Percentiles rank a stretch among this genome's conserved stretches.
Conservation (phyloP, 2,329 filamentous ascomycete species). For the Penicillium sp. region DNA sequence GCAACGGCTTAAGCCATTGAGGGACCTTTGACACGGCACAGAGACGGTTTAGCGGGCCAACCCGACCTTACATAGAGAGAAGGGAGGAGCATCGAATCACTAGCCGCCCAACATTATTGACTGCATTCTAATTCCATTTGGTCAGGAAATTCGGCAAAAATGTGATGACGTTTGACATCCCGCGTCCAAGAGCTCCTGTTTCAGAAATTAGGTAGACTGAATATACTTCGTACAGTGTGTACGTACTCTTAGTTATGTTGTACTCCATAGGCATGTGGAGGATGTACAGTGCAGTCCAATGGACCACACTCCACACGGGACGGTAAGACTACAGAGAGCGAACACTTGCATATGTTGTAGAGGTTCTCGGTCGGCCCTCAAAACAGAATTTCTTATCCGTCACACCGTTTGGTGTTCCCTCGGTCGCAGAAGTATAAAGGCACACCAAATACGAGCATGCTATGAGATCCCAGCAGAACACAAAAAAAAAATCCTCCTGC, state of each 20-base stretch:
- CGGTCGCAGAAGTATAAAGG: neutral
- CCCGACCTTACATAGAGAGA: conserved; percentile 20
- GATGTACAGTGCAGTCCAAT: conserved; percentile 8
- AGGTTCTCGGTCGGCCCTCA: neutral
- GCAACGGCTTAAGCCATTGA: conserved; percentile 11
- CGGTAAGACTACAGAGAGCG: neutral
- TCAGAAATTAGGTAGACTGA: neutral
- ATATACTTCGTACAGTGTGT: neutral
- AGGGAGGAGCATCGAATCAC: conserved; percentile 7
- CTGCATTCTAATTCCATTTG: conserved; percentile 7
- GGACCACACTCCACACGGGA: conserved; percentile 1
- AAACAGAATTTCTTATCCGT: neutral
- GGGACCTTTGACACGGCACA: conserved; percentile 20
- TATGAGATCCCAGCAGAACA: neutral
- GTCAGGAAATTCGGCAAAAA: conserved; percentile 1
- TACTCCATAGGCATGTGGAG: conserved; percentile 6
- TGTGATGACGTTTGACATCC: conserved; percentile 5
- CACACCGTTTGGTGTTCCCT: neutral
- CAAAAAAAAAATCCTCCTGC: conserved; percentile 4
- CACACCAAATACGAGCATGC: neutral
- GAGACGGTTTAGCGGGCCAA: conserved; percentile 20
- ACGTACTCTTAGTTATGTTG: neutral
- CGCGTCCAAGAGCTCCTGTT: neutral
- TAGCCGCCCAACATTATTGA: conserved; percentile 9
- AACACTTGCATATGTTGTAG: neutral